Base-by-base conservation (phyloP, 805 yeast genomes). In the Middelhovenomyces tepae region DNA sequence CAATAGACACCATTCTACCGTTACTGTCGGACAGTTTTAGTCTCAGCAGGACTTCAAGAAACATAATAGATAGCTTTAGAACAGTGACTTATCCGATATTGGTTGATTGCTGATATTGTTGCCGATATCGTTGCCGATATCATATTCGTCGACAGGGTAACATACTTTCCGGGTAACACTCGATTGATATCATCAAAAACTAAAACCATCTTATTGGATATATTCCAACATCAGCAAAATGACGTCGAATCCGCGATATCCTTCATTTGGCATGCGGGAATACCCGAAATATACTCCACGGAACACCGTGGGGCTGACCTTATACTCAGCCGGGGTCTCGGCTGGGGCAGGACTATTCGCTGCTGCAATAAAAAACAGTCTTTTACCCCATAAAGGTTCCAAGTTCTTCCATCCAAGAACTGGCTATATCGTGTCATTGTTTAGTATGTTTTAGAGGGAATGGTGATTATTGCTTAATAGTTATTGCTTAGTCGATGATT, bases 201-300 rank as follows among this genome's bases (percentile, higher is more conserved):
- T n/a, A n/a, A n/a, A n/a, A n/a, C n/a, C n/a, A n/a, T n/a, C n/a
- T n/a, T n/a, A n/a, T n/a, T n/a, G n/a, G n/a, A n/a, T n/a, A n/a
- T n/a, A n/a, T n/a, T n/a, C n/a, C n/a, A n/a, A n/a, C n/a, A n/a
- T n/a, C n/a, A n/a, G n/a, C n/a, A 26, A 10, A n/a, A 26, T 26
- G 29, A 18, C 29, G 5, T 26, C 5, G 8, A 31, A 36, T 28
- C 16, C 44, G 42, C 35, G 38, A 36, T 43, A 49, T 34, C 50
- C 49, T 31, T 29, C 39, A 28, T 44, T 37, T 30, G 45, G 41
- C 21, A 40, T 47, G 32, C 52, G 53, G 35, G 48, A 39, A 16
- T 67, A 68, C 44, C 67, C 73, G 13, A 43, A 58, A 25, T 76
- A 67, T 63, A 54, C 53, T 38, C 78, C 80, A 21, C 63, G 75